Evolutionary conservation across 305 asterid species (phyloP).

Genomic region (Fraxinus sp.): DNA sequence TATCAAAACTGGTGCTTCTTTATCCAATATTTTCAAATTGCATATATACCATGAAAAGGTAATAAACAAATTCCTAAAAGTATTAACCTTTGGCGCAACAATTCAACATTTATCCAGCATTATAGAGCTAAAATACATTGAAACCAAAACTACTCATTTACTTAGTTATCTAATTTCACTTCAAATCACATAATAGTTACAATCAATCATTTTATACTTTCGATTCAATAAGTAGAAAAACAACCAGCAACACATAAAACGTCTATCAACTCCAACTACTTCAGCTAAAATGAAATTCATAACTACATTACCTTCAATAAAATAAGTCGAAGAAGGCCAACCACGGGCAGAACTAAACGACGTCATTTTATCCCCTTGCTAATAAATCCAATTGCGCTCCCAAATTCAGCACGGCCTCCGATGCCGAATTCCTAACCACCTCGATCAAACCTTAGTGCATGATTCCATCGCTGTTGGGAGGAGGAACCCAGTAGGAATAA

Average conservation of each 20-base stretch:
- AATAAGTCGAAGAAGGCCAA: conserved; percentile 40
- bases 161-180: not conserved
- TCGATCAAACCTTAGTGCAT: conserved; percentile 32
- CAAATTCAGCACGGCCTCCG: not conserved
- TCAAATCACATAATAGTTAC: not conserved
- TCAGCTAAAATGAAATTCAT: not conserved
- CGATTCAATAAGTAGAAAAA: not conserved
- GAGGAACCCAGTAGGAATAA: conserved; percentile 51
- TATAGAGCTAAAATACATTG: not conserved
- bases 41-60: not conserved
- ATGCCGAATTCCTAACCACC: conserved; percentile 27
- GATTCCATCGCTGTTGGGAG: conserved; percentile 20
- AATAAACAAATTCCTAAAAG: not conserved
- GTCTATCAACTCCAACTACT: not conserved
- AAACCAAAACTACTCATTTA: not conserved
- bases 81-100: not conserved
- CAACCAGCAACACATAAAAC: not conserved
- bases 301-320: conserved; percentile 28
- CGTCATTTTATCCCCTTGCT: conserved; percentile 33
- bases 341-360: conserved; percentile 29
- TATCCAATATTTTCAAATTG: too few species aligned
- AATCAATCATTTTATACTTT: not conserved
- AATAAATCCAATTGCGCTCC: not conserved
- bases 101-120: not conserved
- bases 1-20: not conserved